Base-by-base conservation (phyloP, 306 rosid species). In the Corylus americana region DNA sequence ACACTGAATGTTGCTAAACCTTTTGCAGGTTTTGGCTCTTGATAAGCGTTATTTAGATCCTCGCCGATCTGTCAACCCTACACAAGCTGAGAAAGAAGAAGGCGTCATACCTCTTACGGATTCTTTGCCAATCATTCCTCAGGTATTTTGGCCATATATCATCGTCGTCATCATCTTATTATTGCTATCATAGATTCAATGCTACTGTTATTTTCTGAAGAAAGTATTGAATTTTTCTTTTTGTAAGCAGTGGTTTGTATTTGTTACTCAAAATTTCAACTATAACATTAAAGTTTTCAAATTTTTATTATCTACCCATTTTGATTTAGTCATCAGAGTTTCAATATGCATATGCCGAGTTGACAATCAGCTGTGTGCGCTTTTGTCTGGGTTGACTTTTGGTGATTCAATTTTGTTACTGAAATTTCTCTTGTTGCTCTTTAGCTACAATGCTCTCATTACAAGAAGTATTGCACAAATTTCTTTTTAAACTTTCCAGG, bases 71-170 rank as follows among this genome's bases (percentile, higher is more conserved):
- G 78, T 88, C 68, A 91, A 91, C 70, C 98, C 99, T 64, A 73
- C 97, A 63, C 94, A 80, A 84, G 91, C 93, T 61, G 99, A 96
- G 89, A 88, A 71, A 82, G 99, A 96, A 88, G 99, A 96, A 85
- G 99, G 99, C 79, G 87, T 96, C 72, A 91, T 96, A 81, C 99
- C 98, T 77, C 96, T 96, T 63, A 89, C 98, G 0, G 99, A 96
- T 89, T 86, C 99, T 71, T 88, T 96, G 79, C 99, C 97, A 10
- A 90, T 96, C 74, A 89, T 90, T 78, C 83, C 99, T 79, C 98
- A 96, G 97, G 99, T 95, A 72, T 22, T 49, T 64, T 53, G 53
- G 48, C 57, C 58, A 16, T 25, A 13, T 73, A 42, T 53, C 55
- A 11, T 69, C 48, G 11, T 42, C 29, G 31, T 53, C 55, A 11